Evolutionary conservation across 768 basidiomycete genomes (phyloP), one percentile per base, ranked within the genome.

Genomic region (Leccinum rimulosum): DNA sequence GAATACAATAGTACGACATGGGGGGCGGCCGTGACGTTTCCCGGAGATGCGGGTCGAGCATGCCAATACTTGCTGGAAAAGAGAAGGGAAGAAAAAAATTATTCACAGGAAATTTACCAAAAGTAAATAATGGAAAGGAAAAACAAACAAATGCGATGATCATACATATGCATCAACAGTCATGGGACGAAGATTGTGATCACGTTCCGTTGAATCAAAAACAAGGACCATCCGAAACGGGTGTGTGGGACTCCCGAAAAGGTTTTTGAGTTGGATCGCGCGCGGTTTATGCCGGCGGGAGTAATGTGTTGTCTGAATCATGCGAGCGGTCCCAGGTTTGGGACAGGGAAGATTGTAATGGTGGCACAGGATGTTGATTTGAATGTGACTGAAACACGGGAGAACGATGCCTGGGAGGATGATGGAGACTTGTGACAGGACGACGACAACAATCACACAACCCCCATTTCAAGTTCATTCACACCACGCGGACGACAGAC

Each of bases 1-100:
- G 61, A 68, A 68, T 49, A 49, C 11, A 45, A n/a, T 45, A 45
- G 43, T 71, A 66, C 70, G 70, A 74, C 69, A 66, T 74, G 54
- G 52, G 52, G 54, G 43, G 19, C 43, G 4, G 43, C 43, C 57
- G 22, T 52, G 61, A 63, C 64, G 67, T 67, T 72, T 45, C 43
- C 72, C 68, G 59, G 55, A 66, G 60, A 68, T 64, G 60, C 43
- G 60, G 43, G 57, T 54, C 49, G 17, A 48, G 35, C 50, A 59
- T 64, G 36, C 51, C 52, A 52, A 31, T 30, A 40, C 38, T n/a
- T 40, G 40, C 40, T 40, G 9, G 40, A 40, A 40, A 40, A 40
- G 17, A 40, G 38, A 40, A 40, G 38, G 38, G 40, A 43, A 45
- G 43, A 12, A 27, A 62, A 64, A 57, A 50, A 28, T 52, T 60